phyloP scores from a whole-genome alignment of 1,139 yeast species.

The Scheffersomyces stambukii region DNA sequence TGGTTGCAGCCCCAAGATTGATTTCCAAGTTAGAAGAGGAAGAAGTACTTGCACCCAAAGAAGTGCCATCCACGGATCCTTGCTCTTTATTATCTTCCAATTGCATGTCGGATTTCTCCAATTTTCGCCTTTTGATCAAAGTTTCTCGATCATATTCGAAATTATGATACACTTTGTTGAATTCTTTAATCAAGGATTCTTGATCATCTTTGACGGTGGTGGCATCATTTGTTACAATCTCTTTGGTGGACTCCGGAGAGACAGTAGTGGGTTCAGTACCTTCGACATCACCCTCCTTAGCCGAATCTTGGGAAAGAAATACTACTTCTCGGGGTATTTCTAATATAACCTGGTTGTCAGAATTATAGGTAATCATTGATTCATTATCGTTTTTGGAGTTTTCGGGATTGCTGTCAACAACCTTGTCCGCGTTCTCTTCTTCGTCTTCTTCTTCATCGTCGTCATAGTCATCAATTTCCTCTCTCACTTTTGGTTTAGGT shows the following conservation, averaged over 20 bases:
- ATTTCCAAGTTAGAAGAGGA: slow-evolving; percentile 10
- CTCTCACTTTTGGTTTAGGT: slow-evolving; percentile 19
- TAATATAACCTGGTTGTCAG: slow-evolving; percentile 25
- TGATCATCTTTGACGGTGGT: slow-evolving; percentile 27
- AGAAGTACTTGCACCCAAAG: slow-evolving; percentile 6
- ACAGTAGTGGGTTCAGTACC: too few species aligned
- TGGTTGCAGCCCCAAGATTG: slow-evolving; percentile 55
- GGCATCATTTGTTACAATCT: slow-evolving; percentile 1
- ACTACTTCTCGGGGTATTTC: slow-evolving; percentile 28
- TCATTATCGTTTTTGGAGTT: slow-evolving; percentile 9
- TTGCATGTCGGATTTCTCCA: slow-evolving; percentile 76
- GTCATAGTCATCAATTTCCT: slow-evolving; percentile 40
- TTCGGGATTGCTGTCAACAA: slow-evolving; percentile 13
- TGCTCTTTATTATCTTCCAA: slow-evolving; percentile 33
- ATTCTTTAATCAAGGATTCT: slow-evolving; percentile 36
- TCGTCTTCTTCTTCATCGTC: slow-evolving; percentile 37
- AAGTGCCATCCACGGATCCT: slow-evolving; percentile 1
- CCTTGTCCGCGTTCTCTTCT: slow-evolving; percentile 19
- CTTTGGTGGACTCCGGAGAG: slow-evolving; percentile 10
- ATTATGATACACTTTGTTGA: slow-evolving; percentile 68
- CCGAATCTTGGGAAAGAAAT: not conserved
- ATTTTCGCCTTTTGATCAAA: slow-evolving; percentile 66
- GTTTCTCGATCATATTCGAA: slow-evolving; percentile 84
- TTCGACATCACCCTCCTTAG: not conserved
- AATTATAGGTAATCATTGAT: slow-evolving; percentile 14